phyloP scores from a whole-genome alignment of 768 basidiomycete genomes.

The Leccinum longicurvipes region DNA sequence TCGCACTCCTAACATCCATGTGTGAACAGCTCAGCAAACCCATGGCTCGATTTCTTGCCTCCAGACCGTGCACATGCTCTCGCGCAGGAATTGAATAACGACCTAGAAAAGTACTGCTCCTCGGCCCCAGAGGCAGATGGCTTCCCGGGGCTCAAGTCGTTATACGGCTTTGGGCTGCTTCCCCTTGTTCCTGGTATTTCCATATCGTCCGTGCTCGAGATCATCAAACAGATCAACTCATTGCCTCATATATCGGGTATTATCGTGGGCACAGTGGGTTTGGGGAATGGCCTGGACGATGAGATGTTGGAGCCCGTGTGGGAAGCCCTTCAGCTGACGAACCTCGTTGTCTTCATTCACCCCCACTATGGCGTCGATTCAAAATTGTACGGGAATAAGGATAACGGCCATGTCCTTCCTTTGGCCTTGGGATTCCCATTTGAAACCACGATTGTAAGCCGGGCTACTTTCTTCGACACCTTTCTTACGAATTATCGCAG shows the following conservation, averaged over 20 bases:
- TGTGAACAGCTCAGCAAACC: constrained; percentile 70
- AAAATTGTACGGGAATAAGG: constrained; percentile 69
- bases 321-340: constrained; percentile 67
- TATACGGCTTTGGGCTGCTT: constrained; percentile 83
- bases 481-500: constrained; percentile 26
- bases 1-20: constrained; percentile 15
- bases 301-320: constrained; percentile 74
- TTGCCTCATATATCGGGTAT: constrained; percentile 70
- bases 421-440: constrained; percentile 87
- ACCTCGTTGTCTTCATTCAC: constrained; percentile 78
- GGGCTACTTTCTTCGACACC: background rate
- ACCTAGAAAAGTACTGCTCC: constrained; percentile 78
- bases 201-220: constrained; percentile 53
- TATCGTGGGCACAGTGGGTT: constrained; percentile 77
- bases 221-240: constrained; percentile 60
- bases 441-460: constrained; percentile 79
- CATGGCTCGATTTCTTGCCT: constrained; percentile 86
- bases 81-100: constrained; percentile 68
- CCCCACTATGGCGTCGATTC: constrained; percentile 82
- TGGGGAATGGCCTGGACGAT: constrained; percentile 82
- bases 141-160: constrained; percentile 48
- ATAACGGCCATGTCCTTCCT: constrained; percentile 86
- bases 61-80: constrained; percentile 62
- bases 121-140: constrained; percentile 44
- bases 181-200: constrained; percentile 72